Base-by-base conservation (phyloP, 495 filamentous ascomycete species). In the Penicillium crystallinum region DNA sequence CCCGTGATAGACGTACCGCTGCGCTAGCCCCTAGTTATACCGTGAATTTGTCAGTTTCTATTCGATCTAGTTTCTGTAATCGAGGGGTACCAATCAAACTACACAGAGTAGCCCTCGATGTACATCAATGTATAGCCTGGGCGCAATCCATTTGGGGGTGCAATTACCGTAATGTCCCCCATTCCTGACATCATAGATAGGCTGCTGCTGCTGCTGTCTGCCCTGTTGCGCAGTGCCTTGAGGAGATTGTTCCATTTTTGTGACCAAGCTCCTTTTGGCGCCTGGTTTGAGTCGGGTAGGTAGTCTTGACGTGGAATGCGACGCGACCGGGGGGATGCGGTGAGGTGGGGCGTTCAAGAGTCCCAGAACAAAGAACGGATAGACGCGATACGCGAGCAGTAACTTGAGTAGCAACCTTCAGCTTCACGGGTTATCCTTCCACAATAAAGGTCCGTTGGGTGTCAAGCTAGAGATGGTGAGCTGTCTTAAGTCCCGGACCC, bases 81-180 rank as follows among this genome's bases (percentile, higher is more conserved):
- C n/a, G n/a, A 46, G 19, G 14, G 33, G n/a, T n/a, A n/a, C n/a
- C 11, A 15, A 38, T 29, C 8, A 21, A 37, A 39, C 29, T 17
- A 11, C 39, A n/a, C 37, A 35, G n/a, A 17, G 11, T 27, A 5
- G 18, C 23, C 11, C 39, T 53, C 46, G n/a, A 38, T 41, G 23
- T 5, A 46, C 35, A 14, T 18, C 27, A 25, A 11, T 17, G 44
- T 17, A 12, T 37, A 38, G 34, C n/a, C 29, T 35, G 22, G 14
- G 39, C 42, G 49, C 22, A 43, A 38, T 29, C 7, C 15, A 34
- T 11, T n/a, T 46, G 37, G 38, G 44, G 31, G 30, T 6, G 30
- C 14, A 51, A 46, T 55, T 74, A 91, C 90, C 91, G 74, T 95
- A 96, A 70, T 96, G 91, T 49, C 91, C 91, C 50, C 89, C 90